Base-by-base conservation (phyloP, 805 yeast genomes). In the Yamadazyma sp. region DNA sequence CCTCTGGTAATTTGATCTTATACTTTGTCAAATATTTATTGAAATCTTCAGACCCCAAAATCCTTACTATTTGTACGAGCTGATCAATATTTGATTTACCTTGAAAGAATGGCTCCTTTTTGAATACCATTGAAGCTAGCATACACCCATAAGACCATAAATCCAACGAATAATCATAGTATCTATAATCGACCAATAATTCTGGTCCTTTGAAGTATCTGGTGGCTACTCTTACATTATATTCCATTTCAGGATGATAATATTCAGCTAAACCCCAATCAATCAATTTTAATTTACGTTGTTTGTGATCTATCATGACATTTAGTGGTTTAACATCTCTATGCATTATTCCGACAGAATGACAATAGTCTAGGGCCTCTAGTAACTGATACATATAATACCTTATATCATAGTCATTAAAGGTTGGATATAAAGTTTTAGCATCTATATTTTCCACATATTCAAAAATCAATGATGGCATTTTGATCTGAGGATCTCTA, bases 191-290 rank as follows among this genome's bases (percentile, higher is more conserved):
- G 16, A 88, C 87, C 41, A 89, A 68, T 39, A 89, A 64, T 55
- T 89, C 97, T 3, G 97, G 97, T 3, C 96, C 96, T 60, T 89
- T 89, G 60, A 83, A 89, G 56, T 86, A 87, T 47, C 97, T 67
- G 4, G 95, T 86, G 2, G 97, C 96, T 12, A 89, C 97, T 45
- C 97, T 73, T 14, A 89, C 96, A 53, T 89, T 89, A 53, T 86
- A 89, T 50, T 86, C 95, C 55, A 78, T 83, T 10, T 87, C 87
- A 16, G 86, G 79, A 55, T 89, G 96, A 54, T 88, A 88, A 55
- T 86, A 88, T 58, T 89, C 97, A 7, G 97, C 96, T 34, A 89
- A 65, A 6, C 97, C 97, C 96, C 96, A 89, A 60, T 89, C 97
- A 36, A 89, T 88, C 45, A 88, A 73, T 44, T 95, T 75, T 48